A percentile compares a stretch with the other conserved stretches of the same genome.
These are phyloP conservation scores for Coemansia erecta DNA, from an alignment of 192 early-diverging fungal species.

Conservation along the genomic window DNA sequence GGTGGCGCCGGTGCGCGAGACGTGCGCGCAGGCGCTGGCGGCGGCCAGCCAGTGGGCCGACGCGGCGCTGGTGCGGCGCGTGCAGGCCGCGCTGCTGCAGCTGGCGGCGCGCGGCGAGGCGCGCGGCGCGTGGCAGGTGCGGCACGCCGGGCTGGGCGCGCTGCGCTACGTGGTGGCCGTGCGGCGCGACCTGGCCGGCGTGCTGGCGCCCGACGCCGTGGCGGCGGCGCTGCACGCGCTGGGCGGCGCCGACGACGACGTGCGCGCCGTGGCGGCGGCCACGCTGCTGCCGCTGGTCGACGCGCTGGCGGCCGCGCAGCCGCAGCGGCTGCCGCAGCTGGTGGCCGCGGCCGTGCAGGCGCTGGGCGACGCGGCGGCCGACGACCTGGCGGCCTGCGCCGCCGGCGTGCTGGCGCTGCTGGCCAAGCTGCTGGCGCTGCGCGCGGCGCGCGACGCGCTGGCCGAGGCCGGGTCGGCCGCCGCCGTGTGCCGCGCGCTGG, in stretches of 20 bases:
- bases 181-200: slow-evolving; percentile 76
- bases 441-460: slow-evolving; percentile 25
- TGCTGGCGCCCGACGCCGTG: slow-evolving; percentile 69
- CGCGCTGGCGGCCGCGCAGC: slow-evolving; percentile 66
- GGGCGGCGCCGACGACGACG: slow-evolving; percentile 89
- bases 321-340: slow-evolving; percentile 68
- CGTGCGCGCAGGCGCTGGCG: slow-evolving; percentile 80
- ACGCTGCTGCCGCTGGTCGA: slow-evolving; percentile 86
- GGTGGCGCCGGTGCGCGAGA: slow-evolving; percentile 94
- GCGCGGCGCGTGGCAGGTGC: slow-evolving; percentile 73
- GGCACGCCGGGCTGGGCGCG: slow-evolving; percentile 89
- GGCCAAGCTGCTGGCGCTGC: slow-evolving; percentile 67
- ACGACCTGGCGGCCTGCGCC: slow-evolving; percentile 92
- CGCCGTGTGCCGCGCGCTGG: slow-evolving; percentile 57
- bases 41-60: slow-evolving; percentile 67
- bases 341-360: slow-evolving; percentile 84
- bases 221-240: slow-evolving; percentile 85
- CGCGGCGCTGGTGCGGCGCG: slow-evolving; percentile 52
- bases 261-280: slow-evolving; percentile 87
- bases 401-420: slow-evolving; percentile 91
- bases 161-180: slow-evolving; percentile 95
- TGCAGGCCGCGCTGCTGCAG: slow-evolving; percentile 61
- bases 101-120: slow-evolving; percentile 46
- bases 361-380: slow-evolving; percentile 72
- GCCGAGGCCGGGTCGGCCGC: slow-evolving; percentile 16